Evolutionary conservation across 1,139 yeast species (phyloP).

Genomic region (Lipomyces yarrowii): DNA sequence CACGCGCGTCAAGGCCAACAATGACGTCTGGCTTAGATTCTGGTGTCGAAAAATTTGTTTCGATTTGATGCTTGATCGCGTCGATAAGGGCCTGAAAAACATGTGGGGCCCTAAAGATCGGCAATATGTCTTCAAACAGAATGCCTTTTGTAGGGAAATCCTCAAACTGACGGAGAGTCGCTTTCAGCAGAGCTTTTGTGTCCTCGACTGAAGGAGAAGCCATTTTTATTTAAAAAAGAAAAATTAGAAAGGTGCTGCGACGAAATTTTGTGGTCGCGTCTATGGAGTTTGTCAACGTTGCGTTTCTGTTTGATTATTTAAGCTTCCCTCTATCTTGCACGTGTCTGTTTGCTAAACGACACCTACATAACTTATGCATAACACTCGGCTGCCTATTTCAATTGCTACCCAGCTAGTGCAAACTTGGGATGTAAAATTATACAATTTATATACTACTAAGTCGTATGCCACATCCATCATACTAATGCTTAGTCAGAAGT

Average conservation of each 20-base stretch:
- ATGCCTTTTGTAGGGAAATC: constrained; percentile 95
- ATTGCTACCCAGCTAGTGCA: no score
- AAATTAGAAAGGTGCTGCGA: background rate
- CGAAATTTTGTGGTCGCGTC: background rate
- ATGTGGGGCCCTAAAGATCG: constrained; percentile 81
- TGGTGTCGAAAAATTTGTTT: constrained; percentile 50
- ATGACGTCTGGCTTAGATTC: constrained; percentile 74
- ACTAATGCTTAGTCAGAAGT: no score
- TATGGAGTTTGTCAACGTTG: no score
- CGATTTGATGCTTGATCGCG: constrained; percentile 78
- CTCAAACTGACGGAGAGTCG: constrained; percentile 65
- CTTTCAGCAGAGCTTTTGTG: constrained; percentile 33
- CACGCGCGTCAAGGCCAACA: constrained; percentile 95
- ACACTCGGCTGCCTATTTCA: no score
- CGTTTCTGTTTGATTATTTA: no score
- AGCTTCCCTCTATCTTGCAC: background rate
- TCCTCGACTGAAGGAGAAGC: constrained; percentile 16
- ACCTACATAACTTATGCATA: no score
- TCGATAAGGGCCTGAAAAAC: constrained; percentile 77
- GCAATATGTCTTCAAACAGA: constrained; percentile 86
- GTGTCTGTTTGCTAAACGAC: no score
- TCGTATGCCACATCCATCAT: no score
- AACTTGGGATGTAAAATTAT: no score
- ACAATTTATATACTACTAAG: no score
- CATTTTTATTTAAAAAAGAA: background rate